phyloP scores from a whole-genome alignment of 2,329 filamentous ascomycete genomes.

The Fusarium chlamydosporum region DNA sequence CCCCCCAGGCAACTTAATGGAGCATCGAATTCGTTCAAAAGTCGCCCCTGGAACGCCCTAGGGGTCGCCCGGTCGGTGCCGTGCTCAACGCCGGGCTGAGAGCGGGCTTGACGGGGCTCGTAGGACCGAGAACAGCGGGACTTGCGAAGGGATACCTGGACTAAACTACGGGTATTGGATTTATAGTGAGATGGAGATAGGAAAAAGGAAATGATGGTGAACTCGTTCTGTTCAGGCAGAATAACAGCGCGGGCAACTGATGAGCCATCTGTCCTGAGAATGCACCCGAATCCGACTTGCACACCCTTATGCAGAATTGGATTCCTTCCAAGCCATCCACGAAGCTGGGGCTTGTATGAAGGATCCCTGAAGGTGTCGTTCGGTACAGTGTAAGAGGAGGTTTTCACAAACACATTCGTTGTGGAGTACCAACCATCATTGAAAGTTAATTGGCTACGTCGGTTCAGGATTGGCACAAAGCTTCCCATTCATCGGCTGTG shows the following conservation, averaged over 20 bases:
- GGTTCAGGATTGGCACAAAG: constrained; percentile 28
- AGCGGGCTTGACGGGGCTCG: constrained; percentile 23
- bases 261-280: constrained; percentile 24
- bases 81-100: constrained; percentile 15
- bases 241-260: constrained; percentile 9
- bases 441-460: constrained; percentile 29
- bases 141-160: constrained; percentile 32
- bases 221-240: not conserved
- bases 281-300: constrained; percentile 13
- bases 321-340: constrained; percentile 31
- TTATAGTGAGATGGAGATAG: constrained; percentile 12
- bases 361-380: constrained; percentile 31
- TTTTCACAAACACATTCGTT: constrained; percentile 30
- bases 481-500: constrained; percentile 31
- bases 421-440: constrained; percentile 27
- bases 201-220: constrained; percentile 14
- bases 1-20: constrained; percentile 30
- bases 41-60: constrained; percentile 40
- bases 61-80: constrained; percentile 34
- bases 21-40: constrained; percentile 29
- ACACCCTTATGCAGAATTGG: constrained; percentile 24
- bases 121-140: constrained; percentile 19
- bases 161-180: constrained; percentile 17
- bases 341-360: constrained; percentile 36
- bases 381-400: constrained; percentile 35